A percentile compares a stretch with the other conserved stretches of the same genome.
Conservation (phyloP, 805 yeast genomes). For the Cyberlindnera samutprakarnensis region DNA sequence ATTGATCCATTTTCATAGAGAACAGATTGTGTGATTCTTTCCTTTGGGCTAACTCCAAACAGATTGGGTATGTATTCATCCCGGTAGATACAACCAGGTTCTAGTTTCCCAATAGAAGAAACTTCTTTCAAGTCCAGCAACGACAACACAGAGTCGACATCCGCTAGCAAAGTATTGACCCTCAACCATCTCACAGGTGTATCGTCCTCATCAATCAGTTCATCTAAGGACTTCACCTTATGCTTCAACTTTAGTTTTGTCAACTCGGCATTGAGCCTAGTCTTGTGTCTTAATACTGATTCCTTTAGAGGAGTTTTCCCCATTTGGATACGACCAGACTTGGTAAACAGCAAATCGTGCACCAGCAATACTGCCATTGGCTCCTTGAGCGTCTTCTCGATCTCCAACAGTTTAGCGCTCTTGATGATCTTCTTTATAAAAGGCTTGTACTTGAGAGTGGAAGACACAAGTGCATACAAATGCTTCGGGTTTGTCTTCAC, state of each 20-base stretch:
- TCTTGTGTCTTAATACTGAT: slow-evolving; percentile 67
- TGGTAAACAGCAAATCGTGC: slow-evolving; percentile 74
- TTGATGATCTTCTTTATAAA: slow-evolving; percentile 56
- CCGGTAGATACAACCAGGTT: slow-evolving; percentile 53
- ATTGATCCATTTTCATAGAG: slow-evolving; percentile 70
- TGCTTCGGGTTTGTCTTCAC: slow-evolving; percentile 73
- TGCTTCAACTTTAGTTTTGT: slow-evolving; percentile 69
- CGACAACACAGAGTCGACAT: slow-evolving; percentile 24
- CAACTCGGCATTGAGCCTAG: slow-evolving; percentile 76
- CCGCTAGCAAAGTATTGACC: slow-evolving; percentile 54
- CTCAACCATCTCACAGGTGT: slow-evolving; percentile 81
- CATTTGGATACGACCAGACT: slow-evolving; percentile 76
- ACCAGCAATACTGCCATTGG: slow-evolving; percentile 56
- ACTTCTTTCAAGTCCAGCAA: slow-evolving; percentile 40
- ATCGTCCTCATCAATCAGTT: slow-evolving; percentile 46
- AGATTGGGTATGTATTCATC: slow-evolving; percentile 72
- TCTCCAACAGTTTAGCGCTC: slow-evolving; percentile 56
- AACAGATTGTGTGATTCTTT: slow-evolving; percentile 56
- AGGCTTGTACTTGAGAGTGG: slow-evolving; percentile 66
- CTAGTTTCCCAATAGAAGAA: slow-evolving; percentile 33
- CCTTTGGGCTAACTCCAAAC: slow-evolving; percentile 77
- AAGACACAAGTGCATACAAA: slow-evolving; percentile 73
- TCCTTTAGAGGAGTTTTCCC: slow-evolving; percentile 86
- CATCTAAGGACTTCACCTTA: slow-evolving; percentile 50
- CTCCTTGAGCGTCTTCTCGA: slow-evolving; percentile 44